phyloP scores from a whole-genome alignment of 495 filamentous ascomycete genomes.

The Geopyxis carbonaria region DNA sequence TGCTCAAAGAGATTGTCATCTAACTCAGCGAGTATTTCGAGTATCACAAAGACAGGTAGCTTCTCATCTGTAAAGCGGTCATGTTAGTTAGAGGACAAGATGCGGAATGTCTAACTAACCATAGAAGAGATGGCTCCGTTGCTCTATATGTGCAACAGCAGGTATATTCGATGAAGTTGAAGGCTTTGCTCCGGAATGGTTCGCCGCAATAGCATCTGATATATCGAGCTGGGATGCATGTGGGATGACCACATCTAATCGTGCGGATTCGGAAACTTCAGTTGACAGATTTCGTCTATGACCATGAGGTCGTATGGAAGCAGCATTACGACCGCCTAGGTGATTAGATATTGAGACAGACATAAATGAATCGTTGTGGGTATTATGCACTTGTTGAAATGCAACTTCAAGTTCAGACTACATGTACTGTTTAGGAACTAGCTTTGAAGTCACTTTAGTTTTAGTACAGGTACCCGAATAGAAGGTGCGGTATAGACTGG shows the following conservation, averaged over 20 bases:
- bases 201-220: slow-evolving; percentile 38
- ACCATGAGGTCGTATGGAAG: slow-evolving; percentile 15
- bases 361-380: too few relatives aligned
- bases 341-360: background rate
- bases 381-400: too few relatives aligned
- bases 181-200: slow-evolving; percentile 32
- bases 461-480: too few relatives aligned
- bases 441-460: too few relatives aligned
- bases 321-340: slow-evolving; percentile 4
- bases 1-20: slow-evolving; percentile 22
- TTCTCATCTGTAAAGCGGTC: slow-evolving; percentile 20
- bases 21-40: slow-evolving; percentile 21
- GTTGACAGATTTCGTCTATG: slow-evolving; percentile 8
- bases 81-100: slow-evolving; percentile 12
- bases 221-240: slow-evolving; percentile 48
- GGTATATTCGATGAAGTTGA: slow-evolving; percentile 29
- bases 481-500: too few relatives aligned
- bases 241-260: slow-evolving; percentile 65
- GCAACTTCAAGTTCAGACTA: too few relatives aligned
- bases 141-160: slow-evolving; percentile 28
- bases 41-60: slow-evolving; percentile 24
- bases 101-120: slow-evolving; percentile 22
- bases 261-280: slow-evolving; percentile 55
- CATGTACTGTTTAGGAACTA: too few relatives aligned
- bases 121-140: slow-evolving; percentile 30